These are phyloP conservation scores for Escovopsis weberi DNA, from an alignment of 2,329 filamentous ascomycete genomes.

Conservation along the genomic window DNA sequence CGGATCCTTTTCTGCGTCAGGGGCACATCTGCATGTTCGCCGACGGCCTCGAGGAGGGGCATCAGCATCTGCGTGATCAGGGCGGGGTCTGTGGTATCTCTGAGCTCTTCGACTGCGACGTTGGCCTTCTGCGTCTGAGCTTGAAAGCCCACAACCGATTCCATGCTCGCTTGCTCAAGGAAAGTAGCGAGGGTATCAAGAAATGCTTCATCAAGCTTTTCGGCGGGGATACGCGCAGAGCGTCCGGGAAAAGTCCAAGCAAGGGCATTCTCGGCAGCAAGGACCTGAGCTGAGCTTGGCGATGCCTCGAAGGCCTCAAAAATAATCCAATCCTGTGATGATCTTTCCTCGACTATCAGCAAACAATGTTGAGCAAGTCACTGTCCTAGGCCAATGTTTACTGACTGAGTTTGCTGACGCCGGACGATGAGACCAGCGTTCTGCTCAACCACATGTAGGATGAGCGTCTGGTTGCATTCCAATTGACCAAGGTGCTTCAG, in stretches of 20 bases:
- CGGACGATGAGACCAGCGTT: conserved; percentile 19
- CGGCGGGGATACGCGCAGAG: conserved; percentile 30
- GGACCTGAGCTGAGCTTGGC: conserved; percentile 38
- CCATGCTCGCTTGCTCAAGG: conserved; percentile 39
- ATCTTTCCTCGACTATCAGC: no score
- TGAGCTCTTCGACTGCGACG: conserved; percentile 39
- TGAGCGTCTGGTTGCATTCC: not conserved
- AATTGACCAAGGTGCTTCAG: conserved; percentile 1
- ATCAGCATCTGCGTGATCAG: conserved; percentile 4
- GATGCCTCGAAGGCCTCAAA: conserved; percentile 49
- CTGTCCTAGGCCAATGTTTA: not conserved
- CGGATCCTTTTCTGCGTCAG: conserved; percentile 42
- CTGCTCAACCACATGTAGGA: conserved; percentile 12
- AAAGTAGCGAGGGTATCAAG: conserved; percentile 33
- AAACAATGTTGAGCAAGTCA: no score
- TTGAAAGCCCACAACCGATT: conserved; percentile 37
- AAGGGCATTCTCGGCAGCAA: conserved; percentile 35
- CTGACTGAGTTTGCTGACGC: conserved; percentile 7
- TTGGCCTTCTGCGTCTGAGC: conserved; percentile 34
- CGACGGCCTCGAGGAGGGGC: conserved; percentile 2
- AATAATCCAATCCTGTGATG: conserved; percentile 9
- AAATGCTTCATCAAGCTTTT: conserved; percentile 23
- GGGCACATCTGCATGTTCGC: conserved; percentile 15
- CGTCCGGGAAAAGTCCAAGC: conserved; percentile 45
- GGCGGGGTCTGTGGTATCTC: conserved; percentile 2